A percentile compares a stretch with the other conserved stretches of the same genome.
These are phyloP conservation scores for Boletus rubroflammeus DNA, from an alignment of 768 basidiomycete species.

Conservation along the genomic window DNA sequence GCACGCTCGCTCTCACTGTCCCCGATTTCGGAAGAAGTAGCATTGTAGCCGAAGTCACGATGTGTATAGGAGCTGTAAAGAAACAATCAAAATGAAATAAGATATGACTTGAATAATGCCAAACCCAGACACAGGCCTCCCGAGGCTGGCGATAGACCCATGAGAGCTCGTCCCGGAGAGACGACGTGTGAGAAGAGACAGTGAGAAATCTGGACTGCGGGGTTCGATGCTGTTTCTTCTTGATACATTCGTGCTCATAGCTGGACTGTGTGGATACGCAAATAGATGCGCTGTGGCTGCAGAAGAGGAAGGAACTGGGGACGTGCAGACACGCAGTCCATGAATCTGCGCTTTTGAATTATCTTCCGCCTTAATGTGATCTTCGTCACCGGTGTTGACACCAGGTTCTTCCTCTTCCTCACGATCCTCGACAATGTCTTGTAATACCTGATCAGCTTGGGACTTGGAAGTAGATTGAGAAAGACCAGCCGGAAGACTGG, in stretches of 20 bases:
- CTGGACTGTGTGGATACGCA: conserved; percentile 24
- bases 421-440: conserved; percentile 46
- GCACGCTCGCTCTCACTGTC: conserved; percentile 29
- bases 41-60: conserved; percentile 13
- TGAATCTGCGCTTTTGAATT: conserved; percentile 42
- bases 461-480: conserved; percentile 24
- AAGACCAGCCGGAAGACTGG: conserved; percentile 35
- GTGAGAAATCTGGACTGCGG: conserved; percentile 24
- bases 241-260: conserved; percentile 11
- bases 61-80: conserved; percentile 12
- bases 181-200: conserved; percentile 18
- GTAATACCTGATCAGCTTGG: conserved; percentile 38
- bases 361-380: conserved; percentile 16
- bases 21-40: conserved; percentile 21
- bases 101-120: neutral
- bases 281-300: conserved; percentile 24
- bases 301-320: conserved; percentile 32
- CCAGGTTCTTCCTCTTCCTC: conserved; percentile 50
- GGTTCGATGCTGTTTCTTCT: conserved; percentile 24
- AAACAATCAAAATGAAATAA: neutral
- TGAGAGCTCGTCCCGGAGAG: conserved; percentile 25
- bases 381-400: conserved; percentile 10
- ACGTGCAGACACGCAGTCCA: conserved; percentile 54
- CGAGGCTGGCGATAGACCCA: conserved; percentile 25
- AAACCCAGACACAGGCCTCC: conserved; percentile 26